Evolutionary conservation across 2,329 filamentous ascomycete species (phyloP).

Genomic region (Sporothrix sp.): DNA sequence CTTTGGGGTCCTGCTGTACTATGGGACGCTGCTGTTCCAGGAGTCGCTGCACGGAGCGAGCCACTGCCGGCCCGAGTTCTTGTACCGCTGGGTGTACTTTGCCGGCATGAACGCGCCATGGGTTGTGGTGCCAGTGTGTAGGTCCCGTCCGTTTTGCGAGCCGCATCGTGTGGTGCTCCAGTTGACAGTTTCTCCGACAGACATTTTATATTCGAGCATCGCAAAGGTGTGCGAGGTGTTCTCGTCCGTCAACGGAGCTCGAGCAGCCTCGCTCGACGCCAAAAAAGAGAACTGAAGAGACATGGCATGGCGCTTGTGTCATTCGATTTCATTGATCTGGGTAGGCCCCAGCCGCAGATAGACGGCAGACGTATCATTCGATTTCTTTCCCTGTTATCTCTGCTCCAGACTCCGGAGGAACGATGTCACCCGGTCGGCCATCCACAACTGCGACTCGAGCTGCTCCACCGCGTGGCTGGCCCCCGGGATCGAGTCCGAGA

Average conservation of each 20-base stretch:
- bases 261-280: background rate
- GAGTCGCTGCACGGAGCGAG: slow-evolving; percentile 33
- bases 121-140: slow-evolving; percentile 46
- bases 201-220: background rate
- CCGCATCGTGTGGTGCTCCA: too few relatives aligned
- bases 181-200: background rate
- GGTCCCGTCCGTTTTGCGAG: slow-evolving; percentile 27
- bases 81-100: slow-evolving; percentile 57
- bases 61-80: slow-evolving; percentile 48
- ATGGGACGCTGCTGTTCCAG: slow-evolving; percentile 45
- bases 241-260: background rate
- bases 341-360: too few relatives aligned
- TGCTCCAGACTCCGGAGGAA: slow-evolving; percentile 32
- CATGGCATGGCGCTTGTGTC: background rate
- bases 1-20: slow-evolving; percentile 55
- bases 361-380: background rate
- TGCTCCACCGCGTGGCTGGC: slow-evolving; percentile 42
- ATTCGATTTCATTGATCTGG: background rate
- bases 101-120: slow-evolving; percentile 52
- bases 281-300: background rate
- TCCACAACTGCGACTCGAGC: slow-evolving; percentile 37
- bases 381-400: background rate
- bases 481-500: slow-evolving; percentile 44
- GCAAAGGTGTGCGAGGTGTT: background rate
- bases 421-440: slow-evolving; percentile 35